Evolutionary conservation across 495 filamentous ascomycete genomes (phyloP).

Genomic region (Penicillium coffeae): DNA sequence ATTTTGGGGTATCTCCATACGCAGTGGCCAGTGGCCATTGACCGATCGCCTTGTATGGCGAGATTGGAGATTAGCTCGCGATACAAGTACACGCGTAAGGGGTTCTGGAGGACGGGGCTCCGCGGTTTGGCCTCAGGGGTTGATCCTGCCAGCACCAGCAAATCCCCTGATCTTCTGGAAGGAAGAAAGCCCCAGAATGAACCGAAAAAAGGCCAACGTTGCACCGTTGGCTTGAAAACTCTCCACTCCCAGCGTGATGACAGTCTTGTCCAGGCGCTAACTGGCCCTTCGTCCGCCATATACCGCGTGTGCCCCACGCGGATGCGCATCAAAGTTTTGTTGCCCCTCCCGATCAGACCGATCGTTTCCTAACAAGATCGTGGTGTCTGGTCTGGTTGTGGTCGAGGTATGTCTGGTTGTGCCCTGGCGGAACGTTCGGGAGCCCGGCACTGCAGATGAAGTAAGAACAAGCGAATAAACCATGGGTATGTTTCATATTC

Average conservation of each 20-base stretch:
- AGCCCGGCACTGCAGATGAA: conserved; percentile 9
- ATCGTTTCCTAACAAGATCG: conserved; percentile 6
- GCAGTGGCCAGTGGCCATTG: neutral
- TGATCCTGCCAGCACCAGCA: too few relatives aligned
- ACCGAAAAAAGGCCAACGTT: neutral
- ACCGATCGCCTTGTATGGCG: neutral
- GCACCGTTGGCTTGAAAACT: too few relatives aligned
- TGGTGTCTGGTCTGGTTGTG: neutral
- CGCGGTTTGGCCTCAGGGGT: too few relatives aligned
- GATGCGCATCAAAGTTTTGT: neutral
- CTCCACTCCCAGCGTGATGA: neutral
- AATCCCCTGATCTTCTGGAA: neutral
- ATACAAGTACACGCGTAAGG: neutral
- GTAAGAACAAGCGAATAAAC: conserved; percentile 18
- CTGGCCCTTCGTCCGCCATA: neutral
- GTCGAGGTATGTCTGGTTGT: neutral
- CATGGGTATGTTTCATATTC: neutral
- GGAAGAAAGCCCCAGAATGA: neutral
- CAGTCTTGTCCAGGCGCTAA: neutral
- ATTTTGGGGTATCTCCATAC: neutral
- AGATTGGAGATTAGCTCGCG: neutral
- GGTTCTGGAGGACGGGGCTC: neutral
- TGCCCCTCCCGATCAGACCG: conserved; percentile 4
- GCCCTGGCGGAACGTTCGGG: conserved; percentile 9
- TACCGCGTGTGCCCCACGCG: neutral